phyloP scores from a whole-genome alignment of 2,329 filamentous ascomycete genomes.

The Cadophora gregata region DNA sequence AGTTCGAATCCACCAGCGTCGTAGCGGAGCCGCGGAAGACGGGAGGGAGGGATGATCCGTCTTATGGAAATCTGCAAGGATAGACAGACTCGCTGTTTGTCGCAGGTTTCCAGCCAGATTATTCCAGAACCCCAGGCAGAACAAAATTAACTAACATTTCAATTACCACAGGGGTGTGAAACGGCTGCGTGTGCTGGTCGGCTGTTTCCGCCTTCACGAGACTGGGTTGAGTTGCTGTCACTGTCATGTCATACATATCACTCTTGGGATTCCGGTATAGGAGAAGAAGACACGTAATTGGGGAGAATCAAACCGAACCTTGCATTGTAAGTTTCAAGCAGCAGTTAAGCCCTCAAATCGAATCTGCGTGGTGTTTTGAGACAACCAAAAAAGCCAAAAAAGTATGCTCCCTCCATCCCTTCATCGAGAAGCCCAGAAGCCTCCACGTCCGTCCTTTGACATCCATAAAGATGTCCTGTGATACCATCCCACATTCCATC shows the following conservation, averaged over 20 bases:
- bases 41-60: slow-evolving; percentile 9
- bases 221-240: not conserved
- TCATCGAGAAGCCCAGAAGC: not conserved
- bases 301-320: slow-evolving; percentile 25
- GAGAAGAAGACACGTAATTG: not conserved
- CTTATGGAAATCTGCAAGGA: not conserved
- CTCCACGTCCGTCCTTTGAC: slow-evolving; percentile 1
- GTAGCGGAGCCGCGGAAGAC: slow-evolving; percentile 5
- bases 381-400: slow-evolving; percentile 19
- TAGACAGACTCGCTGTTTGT: too few relatives aligned
- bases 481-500: slow-evolving; percentile 6
- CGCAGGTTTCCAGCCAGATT: too few relatives aligned
- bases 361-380: slow-evolving; percentile 24
- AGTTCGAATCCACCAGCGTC: not conserved
- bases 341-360: slow-evolving; percentile 35
- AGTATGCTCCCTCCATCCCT: slow-evolving; percentile 1
- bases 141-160: not conserved
- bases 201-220: not conserved
- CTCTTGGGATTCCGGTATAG: not conserved
- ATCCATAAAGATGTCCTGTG: slow-evolving; percentile 12
- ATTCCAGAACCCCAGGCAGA: not conserved
- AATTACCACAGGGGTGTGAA: not conserved
- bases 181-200: not conserved
- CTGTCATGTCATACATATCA: not conserved
- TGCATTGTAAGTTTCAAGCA: slow-evolving; percentile 34